phyloP scores from a whole-genome alignment of 768 basidiomycete genomes.

The Lactifluus pinguis region DNA sequence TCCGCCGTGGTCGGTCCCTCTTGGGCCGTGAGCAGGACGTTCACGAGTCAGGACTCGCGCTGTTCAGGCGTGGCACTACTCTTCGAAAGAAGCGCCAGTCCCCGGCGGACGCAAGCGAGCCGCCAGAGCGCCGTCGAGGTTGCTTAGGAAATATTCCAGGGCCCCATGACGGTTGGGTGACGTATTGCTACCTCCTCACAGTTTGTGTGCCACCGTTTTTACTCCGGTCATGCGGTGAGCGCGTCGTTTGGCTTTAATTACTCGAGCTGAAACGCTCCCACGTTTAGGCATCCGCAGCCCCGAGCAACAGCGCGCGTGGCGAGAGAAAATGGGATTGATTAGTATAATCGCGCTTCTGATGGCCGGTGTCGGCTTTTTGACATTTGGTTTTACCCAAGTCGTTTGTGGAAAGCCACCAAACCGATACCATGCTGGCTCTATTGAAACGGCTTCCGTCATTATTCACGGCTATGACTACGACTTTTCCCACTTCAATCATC shows the following conservation, averaged over 20 bases:
- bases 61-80: slow-evolving; percentile 82
- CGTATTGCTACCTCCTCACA: slow-evolving; percentile 83
- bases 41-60: slow-evolving; percentile 83
- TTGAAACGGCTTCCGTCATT: slow-evolving; percentile 74
- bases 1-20: slow-evolving; percentile 84
- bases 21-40: slow-evolving; percentile 86
- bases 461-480: slow-evolving; percentile 95
- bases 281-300: slow-evolving; percentile 72
- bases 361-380: slow-evolving; percentile 94
- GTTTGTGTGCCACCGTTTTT: slow-evolving; percentile 73
- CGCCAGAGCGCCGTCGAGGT: slow-evolving; percentile 33
- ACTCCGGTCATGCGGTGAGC: slow-evolving; percentile 70
- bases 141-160: slow-evolving; percentile 77
- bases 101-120: slow-evolving; percentile 32
- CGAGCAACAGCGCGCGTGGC: slow-evolving; percentile 93
- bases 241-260: neutral
- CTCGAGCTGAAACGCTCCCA: neutral
- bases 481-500: slow-evolving; percentile 80
- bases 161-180: slow-evolving; percentile 91
- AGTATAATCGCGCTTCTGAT: slow-evolving; percentile 72
- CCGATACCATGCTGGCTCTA: slow-evolving; percentile 71
- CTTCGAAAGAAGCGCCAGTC: slow-evolving; percentile 59
- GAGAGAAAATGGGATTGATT: slow-evolving; percentile 95
- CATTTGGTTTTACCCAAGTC: slow-evolving; percentile 92
- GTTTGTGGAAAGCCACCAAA: slow-evolving; percentile 87